phyloP scores from a whole-genome alignment of 2,329 filamentous ascomycete genomes.

The Pleoardoris graminearum region DNA sequence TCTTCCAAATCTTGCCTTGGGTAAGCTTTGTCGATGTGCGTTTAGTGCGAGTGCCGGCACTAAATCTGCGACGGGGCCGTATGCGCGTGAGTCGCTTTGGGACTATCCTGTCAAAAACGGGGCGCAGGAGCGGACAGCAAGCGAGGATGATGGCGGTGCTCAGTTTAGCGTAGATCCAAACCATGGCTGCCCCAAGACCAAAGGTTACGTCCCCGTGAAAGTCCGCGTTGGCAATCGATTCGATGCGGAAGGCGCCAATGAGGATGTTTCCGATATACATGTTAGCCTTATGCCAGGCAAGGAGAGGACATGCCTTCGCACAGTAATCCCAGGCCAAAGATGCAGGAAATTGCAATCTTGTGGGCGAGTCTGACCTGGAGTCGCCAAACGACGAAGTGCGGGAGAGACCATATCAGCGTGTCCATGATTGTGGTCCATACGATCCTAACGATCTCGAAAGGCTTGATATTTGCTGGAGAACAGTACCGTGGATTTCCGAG shows the following conservation, averaged over 20 bases:
- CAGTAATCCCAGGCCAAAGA: constrained; percentile 32
- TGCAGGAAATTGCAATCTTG: constrained; percentile 26
- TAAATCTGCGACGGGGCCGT: neutral
- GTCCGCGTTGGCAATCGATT: constrained; percentile 4
- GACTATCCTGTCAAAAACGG: constrained; percentile 26
- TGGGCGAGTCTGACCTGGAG: constrained; percentile 25
- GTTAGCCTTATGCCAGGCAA: too few species aligned
- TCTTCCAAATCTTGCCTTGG: constrained; percentile 21
- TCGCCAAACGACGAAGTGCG: constrained; percentile 32
- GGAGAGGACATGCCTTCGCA: constrained; percentile 8
- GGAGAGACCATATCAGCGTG: constrained; percentile 25
- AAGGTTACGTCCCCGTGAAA: constrained; percentile 22
- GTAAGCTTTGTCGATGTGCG: neutral
- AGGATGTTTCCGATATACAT: constrained; percentile 20
- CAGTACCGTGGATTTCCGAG: constrained; percentile 21
- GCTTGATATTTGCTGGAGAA: constrained; percentile 12
- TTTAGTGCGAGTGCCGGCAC: neutral
- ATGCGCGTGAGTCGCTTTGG: constrained; percentile 18
- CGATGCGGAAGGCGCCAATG: constrained; percentile 19
- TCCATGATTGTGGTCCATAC: constrained; percentile 23
- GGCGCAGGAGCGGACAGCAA: constrained; percentile 29
- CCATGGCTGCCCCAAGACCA: constrained; percentile 17
- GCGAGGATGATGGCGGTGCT: constrained; percentile 31
- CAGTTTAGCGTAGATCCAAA: constrained; percentile 27
- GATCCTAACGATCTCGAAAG: constrained; percentile 15